A percentile compares a stretch with the other conserved stretches of the same genome.
Evolutionary conservation across 176 grass and related monocot species (phyloP).

Genomic region (Pontederia paniculata): DNA sequence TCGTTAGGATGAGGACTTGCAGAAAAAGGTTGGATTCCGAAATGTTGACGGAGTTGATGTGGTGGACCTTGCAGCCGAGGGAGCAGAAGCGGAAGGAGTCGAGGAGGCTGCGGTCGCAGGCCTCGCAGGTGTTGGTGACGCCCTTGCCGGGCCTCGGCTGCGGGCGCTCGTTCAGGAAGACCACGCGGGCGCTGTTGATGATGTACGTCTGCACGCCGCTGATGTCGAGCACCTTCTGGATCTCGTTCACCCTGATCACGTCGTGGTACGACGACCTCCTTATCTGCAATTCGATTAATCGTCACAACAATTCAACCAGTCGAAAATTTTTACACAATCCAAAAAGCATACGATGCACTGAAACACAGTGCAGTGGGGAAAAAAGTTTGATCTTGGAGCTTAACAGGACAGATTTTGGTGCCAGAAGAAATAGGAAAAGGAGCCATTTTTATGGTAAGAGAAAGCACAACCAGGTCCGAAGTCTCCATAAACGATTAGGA

Average conservation of each 20-base stretch:
- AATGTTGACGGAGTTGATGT: neutral
- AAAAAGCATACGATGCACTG: neutral
- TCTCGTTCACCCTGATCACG: conserved; percentile 22
- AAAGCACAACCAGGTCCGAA: no score
- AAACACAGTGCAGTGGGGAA: neutral
- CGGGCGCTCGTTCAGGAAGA: conserved; percentile 26
- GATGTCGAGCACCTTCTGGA: conserved; percentile 26
- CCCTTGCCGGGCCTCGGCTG: conserved; percentile 22
- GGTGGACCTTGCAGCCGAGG: conserved; percentile 26
- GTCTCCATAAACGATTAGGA: no score
- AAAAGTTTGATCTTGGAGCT: neutral
- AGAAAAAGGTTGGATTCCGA: neutral
- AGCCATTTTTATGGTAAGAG: neutral
- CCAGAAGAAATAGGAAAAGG: neutral
- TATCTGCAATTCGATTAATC: conserved; percentile 13
- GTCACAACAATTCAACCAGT: neutral
- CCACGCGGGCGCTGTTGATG: conserved; percentile 28
- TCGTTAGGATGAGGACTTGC: neutral
- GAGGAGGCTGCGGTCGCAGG: conserved; percentile 19
- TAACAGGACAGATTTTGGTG: neutral
- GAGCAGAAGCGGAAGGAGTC: conserved; percentile 27
- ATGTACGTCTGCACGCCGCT: conserved; percentile 23
- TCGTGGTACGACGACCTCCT: conserved; percentile 34
- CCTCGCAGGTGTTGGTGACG: conserved; percentile 10
- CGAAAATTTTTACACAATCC: no score